Base-by-base conservation (phyloP, 192 early-diverging fungal genomes). In the Podila verticillata region DNA sequence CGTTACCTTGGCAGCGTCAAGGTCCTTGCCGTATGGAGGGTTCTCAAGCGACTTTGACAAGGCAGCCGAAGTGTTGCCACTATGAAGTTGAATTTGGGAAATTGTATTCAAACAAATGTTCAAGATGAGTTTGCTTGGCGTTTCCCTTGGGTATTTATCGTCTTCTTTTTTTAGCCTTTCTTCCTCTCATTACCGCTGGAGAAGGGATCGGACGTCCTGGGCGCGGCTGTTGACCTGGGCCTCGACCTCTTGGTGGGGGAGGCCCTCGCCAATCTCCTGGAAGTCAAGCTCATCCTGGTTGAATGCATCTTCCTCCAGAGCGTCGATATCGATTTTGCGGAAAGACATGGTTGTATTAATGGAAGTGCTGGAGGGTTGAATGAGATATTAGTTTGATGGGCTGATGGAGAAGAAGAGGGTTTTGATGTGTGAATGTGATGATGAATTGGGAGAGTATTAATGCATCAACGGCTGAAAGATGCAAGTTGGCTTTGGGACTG, bases 261-360 rank as follows among this genome's bases (percentile, higher is more conserved):
- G 75, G n/a, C 71, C 49, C 35, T 79, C 65, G 48, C 82, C 83
- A 36, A 85, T 82, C 48, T 86, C 87, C 32, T 80, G 77, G 36
- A 68, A 66, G 62, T 80, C 77, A 34, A 80, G 65, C 26, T 80
- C 77, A 60, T 80, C 77, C 61, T 80, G 70, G 30, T 70, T 65
- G 47, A 80, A 60, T 54, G 77, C 77, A 54, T 72, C 77, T 61
- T 89, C 68, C 63, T 72, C 74, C 22, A 84, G 57, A 12, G 84
- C 75, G 73, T 93, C 92, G 64, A 93, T 87, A 78, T 93, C 88
- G 59, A 90, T 85, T 74, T 81, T 89, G 59, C 92, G 89, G 84
- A 90, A 91, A 68, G 92, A 82, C 92, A 93, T 93, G 8, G 19
- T 58, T 64, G 12, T 48, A n/a, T 35, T 64, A 22, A 54, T 62